These are phyloP conservation scores for Rhizopogon vesiculosus DNA, from an alignment of 768 basidiomycete genomes.

Conservation along the genomic window DNA sequence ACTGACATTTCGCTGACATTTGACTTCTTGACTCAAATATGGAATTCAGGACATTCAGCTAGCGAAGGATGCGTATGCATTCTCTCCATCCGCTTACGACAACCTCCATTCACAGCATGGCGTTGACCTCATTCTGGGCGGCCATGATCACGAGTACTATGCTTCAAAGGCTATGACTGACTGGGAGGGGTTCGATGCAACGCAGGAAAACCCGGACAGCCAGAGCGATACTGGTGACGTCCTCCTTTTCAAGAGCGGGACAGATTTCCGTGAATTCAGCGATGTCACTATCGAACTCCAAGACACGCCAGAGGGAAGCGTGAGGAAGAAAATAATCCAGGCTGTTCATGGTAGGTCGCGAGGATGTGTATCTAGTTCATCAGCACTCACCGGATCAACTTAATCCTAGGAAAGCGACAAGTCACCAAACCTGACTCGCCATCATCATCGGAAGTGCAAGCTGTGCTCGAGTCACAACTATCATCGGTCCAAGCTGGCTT, in stretches of 20 bases:
- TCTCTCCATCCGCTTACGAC: constrained; percentile 41
- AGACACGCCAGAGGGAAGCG: constrained; percentile 54
- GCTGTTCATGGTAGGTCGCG: constrained; percentile 50
- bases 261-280: constrained; percentile 85
- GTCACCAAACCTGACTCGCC: constrained; percentile 52
- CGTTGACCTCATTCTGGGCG: constrained; percentile 79
- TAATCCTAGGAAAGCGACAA: constrained; percentile 57
- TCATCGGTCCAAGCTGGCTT: constrained; percentile 69
- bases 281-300: constrained; percentile 63
- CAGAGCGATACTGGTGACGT: constrained; percentile 69
- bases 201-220: constrained; percentile 51
- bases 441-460: constrained; percentile 50
- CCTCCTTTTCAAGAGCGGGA: constrained; percentile 80
- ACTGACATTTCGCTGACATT: not conserved
- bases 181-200: constrained; percentile 65
- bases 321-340: no score
- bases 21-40: not conserved
- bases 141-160: constrained; percentile 86
- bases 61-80: constrained; percentile 61
- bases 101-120: constrained; percentile 52
- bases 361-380: not conserved
- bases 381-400: not conserved
- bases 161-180: constrained; percentile 57
- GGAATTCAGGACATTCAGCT: constrained; percentile 57
- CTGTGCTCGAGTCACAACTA: constrained; percentile 62